Percentiles rank a stretch among this genome's conserved stretches.
phyloP scores from a whole-genome alignment of 202 grass and related monocot genomes.

The Panicum virgatum region DNA sequence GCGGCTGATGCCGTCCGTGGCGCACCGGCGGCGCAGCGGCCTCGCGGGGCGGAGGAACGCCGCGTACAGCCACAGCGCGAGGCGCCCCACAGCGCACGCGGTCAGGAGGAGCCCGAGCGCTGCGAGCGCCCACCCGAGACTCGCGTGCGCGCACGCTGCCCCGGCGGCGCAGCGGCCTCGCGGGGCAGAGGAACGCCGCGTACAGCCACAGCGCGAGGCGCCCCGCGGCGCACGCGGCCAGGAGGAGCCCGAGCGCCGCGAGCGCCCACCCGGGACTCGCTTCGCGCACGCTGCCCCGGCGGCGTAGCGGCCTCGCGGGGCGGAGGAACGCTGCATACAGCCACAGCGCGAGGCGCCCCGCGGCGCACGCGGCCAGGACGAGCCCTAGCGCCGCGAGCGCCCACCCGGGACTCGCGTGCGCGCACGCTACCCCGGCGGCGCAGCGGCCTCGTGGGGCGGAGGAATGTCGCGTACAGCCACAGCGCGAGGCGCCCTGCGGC shows the following conservation, averaged over 20 bases:
- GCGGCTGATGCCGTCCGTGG: constrained; percentile 68
- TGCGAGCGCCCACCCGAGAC: constrained; percentile 43
- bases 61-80: constrained; percentile 48
- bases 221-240: constrained; percentile 7
- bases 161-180: constrained; percentile 33
- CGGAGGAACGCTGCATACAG: constrained; percentile 59
- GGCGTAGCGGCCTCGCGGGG: constrained; percentile 47
- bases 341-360: constrained; percentile 40
- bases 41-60: constrained; percentile 58
- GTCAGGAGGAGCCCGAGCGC: constrained; percentile 34
- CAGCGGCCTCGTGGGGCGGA: constrained; percentile 55
- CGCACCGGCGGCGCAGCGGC: constrained; percentile 50
- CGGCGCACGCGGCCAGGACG: constrained; percentile 22
- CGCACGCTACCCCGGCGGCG: neutral
- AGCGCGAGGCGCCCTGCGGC: constrained; percentile 18
- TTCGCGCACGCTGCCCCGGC: constrained; percentile 40
- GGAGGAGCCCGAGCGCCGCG: constrained; percentile 36
- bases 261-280: constrained; percentile 44
- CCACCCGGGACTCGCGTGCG: constrained; percentile 38
- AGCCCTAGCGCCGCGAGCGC: constrained; percentile 35
- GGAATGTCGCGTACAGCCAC: constrained; percentile 59
- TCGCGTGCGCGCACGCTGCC: neutral
- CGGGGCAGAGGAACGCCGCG: constrained; percentile 59
- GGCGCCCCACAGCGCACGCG: constrained; percentile 9
- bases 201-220: constrained; percentile 45